Conservation (phyloP, 805 yeast species). For the Tetrapisispora arboricola region DNA sequence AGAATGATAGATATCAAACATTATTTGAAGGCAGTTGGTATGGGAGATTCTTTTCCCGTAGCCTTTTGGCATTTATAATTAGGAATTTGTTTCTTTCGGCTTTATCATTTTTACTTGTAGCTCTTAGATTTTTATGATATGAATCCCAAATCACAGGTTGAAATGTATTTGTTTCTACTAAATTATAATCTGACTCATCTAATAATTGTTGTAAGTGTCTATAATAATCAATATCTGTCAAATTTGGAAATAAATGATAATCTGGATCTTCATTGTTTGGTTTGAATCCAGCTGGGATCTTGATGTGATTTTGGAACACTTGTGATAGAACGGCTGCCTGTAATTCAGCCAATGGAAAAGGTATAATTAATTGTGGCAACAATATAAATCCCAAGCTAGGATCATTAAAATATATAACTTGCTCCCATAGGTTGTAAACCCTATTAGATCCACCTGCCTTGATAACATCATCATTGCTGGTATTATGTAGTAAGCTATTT, state of each 20-base stretch:
- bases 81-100: conserved; percentile 14
- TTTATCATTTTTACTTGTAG: conserved; percentile 11
- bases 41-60: conserved; percentile 11
- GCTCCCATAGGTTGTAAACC: conserved; percentile 44
- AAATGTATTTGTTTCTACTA: conserved; percentile 6
- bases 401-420: conserved; percentile 45
- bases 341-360: conserved; percentile 50
- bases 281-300: conserved; percentile 9
- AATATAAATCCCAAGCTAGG: conserved; percentile 59
- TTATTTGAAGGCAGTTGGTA: conserved; percentile 7
- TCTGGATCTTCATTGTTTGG: conserved; percentile 3
- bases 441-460: conserved; percentile 3
- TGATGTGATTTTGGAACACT: conserved; percentile 45
- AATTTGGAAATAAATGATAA: conserved; percentile 13
- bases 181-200: conserved; percentile 10
- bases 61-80: conserved; percentile 10
- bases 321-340: conserved; percentile 61
- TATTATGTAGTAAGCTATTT: conserved; percentile 10
- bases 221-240: conserved; percentile 21
- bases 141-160: conserved; percentile 22
- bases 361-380: conserved; percentile 49
- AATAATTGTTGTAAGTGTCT: conserved; percentile 16
- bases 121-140: conserved; percentile 9
- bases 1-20: too few species aligned
- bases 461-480: not conserved